Percentiles rank a stretch among this genome's conserved stretches.
phyloP scores from a whole-genome alignment of 2,329 filamentous ascomycete genomes.

The Drechslerella stenobrocha region DNA sequence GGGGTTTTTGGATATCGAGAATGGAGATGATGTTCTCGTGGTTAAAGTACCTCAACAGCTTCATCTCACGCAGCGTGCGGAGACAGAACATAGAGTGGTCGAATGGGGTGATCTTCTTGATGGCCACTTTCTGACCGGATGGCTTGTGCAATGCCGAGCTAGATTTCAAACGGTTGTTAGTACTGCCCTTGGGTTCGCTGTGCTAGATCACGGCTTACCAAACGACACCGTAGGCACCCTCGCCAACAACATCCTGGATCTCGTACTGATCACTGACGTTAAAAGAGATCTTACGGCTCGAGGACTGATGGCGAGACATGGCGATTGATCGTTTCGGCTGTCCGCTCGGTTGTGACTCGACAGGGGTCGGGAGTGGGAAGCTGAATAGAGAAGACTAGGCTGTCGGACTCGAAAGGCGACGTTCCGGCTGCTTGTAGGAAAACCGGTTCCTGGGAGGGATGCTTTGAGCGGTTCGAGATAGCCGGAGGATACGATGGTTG shows the following conservation, averaged over 20 bases:
- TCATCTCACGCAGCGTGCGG: conserved; percentile 97
- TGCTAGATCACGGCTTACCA: conserved; percentile 65
- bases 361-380: conserved; percentile 10
- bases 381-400: background rate
- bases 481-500: too few species aligned
- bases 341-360: conserved; percentile 23
- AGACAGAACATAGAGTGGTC: conserved; percentile 99
- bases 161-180: conserved; percentile 19
- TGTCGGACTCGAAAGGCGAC: background rate
- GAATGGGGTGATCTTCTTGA: conserved; percentile 99
- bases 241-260: conserved; percentile 98
- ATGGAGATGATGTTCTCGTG: conserved; percentile 99
- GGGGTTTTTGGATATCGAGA: conserved; percentile 96
- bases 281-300: conserved; percentile 94
- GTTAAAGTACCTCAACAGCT: conserved; percentile 97
- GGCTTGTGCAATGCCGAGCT: conserved; percentile 98
- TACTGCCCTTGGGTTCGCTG: background rate
- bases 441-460: conserved; percentile 43
- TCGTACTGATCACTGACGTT: conserved; percentile 99
- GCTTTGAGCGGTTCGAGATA: too few species aligned
- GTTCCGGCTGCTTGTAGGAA: conserved; percentile 14
- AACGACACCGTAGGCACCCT: conserved; percentile 97
- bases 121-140: conserved; percentile 95
- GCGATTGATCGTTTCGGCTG: conserved; percentile 4
- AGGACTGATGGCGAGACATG: conserved; percentile 55